Evolutionary conservation across 768 basidiomycete species (phyloP), one percentile per base, ranked within the genome.

Genomic region (Russula compacta): DNA sequence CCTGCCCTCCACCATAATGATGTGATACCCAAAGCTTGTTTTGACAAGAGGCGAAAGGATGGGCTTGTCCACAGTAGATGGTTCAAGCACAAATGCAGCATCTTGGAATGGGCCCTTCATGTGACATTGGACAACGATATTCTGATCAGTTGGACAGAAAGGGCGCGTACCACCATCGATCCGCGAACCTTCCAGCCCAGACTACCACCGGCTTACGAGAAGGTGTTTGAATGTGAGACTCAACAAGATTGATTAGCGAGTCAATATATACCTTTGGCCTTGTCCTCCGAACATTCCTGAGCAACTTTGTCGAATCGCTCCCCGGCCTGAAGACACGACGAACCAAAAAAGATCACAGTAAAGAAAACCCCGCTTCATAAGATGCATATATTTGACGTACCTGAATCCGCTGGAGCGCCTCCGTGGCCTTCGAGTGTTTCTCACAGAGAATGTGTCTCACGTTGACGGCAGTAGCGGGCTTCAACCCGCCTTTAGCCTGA

Each of bases 1-100:
- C 40, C 90, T 81, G 17, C 89, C 90, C 74, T 93, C 90, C 7
- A 92, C 90, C 88, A 93, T 89, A 71, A 93, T 92, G 68, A 93
- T 85, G 70, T 93, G 91, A 72, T 92, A 93, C 14, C 91, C 91
- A 68, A 85, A 85, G 63, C 80, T 82, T 6, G 91, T 93, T 74
- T 92, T 93, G 38, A 92, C 85, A 52, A 92, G 79, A 15, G 83
- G 73, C 1, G 89, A 87, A 17, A 82, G 69, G 53, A 80, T 74
- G 4, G 91, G 90, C 64, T 88, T 91, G 72, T 91, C 90, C 63
- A 88, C 82, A 4, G 86, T 81, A 8, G 91, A 93, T 3, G 90
- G 89, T 32, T 80, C 75, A 50, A 93, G 78, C 17, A 83, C 83
- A 71, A 93, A 93, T 6, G 89, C 91, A n/a, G 83, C 91, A 59